These are phyloP conservation scores for Salvia rosmarinus DNA, from an alignment of 257 asterid genomes.

Conservation along the genomic window DNA sequence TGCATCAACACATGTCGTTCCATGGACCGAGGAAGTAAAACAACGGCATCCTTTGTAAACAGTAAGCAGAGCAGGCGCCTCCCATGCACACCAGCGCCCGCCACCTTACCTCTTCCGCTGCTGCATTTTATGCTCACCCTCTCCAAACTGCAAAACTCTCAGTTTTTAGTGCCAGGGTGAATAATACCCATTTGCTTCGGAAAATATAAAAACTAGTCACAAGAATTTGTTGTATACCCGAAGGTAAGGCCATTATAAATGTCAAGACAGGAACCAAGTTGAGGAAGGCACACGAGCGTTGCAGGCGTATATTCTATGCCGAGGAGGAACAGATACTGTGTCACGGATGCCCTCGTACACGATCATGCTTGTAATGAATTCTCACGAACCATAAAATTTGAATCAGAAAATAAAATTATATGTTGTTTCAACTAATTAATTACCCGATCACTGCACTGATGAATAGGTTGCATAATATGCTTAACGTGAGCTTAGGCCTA, in stretches of 20 bases:
- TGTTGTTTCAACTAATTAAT: slow-evolving; percentile 5
- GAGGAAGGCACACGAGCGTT: slow-evolving; percentile 68
- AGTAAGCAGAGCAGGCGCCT: slow-evolving; percentile 57
- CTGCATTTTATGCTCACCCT: slow-evolving; percentile 43
- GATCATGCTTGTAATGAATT: too few relatives aligned
- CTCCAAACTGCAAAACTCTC: slow-evolving; percentile 72
- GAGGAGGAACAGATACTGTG: slow-evolving; percentile 75
- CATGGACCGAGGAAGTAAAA: slow-evolving; percentile 38
- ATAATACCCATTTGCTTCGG: too few relatives aligned
- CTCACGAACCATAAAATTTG: too few relatives aligned
- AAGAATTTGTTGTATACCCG: slow-evolving; percentile 58
- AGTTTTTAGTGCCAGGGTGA: too few relatives aligned
- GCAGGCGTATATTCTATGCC: slow-evolving; percentile 78
- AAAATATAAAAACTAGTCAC: too few relatives aligned
- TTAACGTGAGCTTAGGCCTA: slow-evolving; percentile 68
- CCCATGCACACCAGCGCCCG: slow-evolving; percentile 69
- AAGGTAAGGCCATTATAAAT: slow-evolving; percentile 70
- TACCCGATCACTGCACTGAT: slow-evolving; percentile 79
- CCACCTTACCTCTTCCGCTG: slow-evolving; percentile 62
- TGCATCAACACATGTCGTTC: slow-evolving; percentile 24
- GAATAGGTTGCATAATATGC: slow-evolving; percentile 55
- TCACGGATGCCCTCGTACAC: slow-evolving; percentile 58
- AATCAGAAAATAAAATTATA: background rate
- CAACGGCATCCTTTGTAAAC: slow-evolving; percentile 62
- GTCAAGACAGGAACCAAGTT: slow-evolving; percentile 70